Evolutionary conservation across 768 basidiomycete genomes (phyloP).

Genomic region (Naganishia vaughanmartiniae): DNA sequence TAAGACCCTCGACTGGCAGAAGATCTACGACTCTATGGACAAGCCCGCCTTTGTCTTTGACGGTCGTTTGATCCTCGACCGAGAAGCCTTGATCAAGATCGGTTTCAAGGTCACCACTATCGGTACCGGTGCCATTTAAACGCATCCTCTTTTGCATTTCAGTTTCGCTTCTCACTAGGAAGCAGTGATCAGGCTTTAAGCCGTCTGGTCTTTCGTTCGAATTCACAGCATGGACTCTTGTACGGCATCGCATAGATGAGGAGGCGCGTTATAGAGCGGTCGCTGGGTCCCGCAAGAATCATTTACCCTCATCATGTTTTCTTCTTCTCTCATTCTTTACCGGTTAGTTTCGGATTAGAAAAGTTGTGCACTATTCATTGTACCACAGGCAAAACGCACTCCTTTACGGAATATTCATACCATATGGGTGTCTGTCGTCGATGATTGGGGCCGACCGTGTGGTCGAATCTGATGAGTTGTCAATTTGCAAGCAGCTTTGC

Average conservation of each 20-base stretch:
- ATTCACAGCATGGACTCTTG: slow-evolving; percentile 26
- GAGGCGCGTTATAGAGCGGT: background rate
- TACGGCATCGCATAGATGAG: slow-evolving; percentile 24
- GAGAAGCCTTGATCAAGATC: slow-evolving; percentile 71
- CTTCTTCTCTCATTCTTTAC: slow-evolving; percentile 8
- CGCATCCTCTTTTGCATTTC: slow-evolving; percentile 32
- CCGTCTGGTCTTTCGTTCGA: slow-evolving; percentile 4
- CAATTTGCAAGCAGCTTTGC: no score
- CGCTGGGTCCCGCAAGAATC: background rate
- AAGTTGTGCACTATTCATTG: slow-evolving; percentile 20
- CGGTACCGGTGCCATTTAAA: slow-evolving; percentile 47
- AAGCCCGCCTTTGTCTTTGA: slow-evolving; percentile 99
- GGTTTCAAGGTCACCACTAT: slow-evolving; percentile 69
- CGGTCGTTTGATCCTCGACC: slow-evolving; percentile 76
- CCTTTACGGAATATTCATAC: background rate
- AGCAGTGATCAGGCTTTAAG: background rate
- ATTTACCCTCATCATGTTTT: background rate
- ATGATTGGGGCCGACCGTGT: no score
- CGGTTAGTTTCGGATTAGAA: slow-evolving; percentile 5
- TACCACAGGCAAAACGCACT: slow-evolving; percentile 22
- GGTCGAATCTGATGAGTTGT: no score
- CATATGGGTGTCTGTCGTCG: background rate
- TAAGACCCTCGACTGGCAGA: slow-evolving; percentile 82
- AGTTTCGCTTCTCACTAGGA: slow-evolving; percentile 26
- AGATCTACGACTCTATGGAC: slow-evolving; percentile 80